A percentile compares a stretch with the other conserved stretches of the same genome.
Conservation (phyloP, 306 rosid genomes). For the apple (Malus domestica) region DNA sequence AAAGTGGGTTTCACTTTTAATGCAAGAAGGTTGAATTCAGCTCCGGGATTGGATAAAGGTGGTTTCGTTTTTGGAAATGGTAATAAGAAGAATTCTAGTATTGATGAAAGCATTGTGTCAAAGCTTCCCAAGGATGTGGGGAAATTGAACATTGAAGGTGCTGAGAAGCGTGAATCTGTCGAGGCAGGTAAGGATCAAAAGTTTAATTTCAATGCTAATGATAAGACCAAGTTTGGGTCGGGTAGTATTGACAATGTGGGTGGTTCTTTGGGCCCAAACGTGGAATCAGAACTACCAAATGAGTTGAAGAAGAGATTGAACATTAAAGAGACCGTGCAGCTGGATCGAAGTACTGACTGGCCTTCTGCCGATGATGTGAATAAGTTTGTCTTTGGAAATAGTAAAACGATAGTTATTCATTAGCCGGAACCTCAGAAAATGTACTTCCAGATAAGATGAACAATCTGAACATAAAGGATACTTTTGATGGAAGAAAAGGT, state of each 20-base stretch:
- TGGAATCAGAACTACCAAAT: slow-evolving; percentile 44
- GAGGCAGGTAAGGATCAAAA: slow-evolving; percentile 16
- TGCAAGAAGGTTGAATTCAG: slow-evolving; percentile 13
- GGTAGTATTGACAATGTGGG: slow-evolving; percentile 25
- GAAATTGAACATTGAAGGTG: slow-evolving; percentile 45
- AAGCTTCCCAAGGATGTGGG: slow-evolving; percentile 44
- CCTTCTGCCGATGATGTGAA: slow-evolving; percentile 8
- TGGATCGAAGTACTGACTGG: slow-evolving; percentile 6
- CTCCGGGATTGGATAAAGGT: slow-evolving; percentile 1
- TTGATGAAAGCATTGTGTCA: slow-evolving; percentile 18
- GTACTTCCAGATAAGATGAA: slow-evolving; percentile 41
- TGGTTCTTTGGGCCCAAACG: slow-evolving; percentile 16
- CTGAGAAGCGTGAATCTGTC: slow-evolving; percentile 5
- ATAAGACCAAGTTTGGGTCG: slow-evolving; percentile 13
- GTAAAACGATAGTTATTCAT: slow-evolving; percentile 5
- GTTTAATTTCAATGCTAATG: slow-evolving; percentile 17
- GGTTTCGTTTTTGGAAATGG: slow-evolving; percentile 11
- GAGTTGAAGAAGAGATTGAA: slow-evolving; percentile 49
- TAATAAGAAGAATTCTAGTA: background rate
- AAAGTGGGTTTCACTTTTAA: background rate
- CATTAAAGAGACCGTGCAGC: slow-evolving; percentile 26
- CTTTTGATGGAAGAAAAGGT: slow-evolving; percentile 27
- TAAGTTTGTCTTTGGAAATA: slow-evolving; percentile 20
- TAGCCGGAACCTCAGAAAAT: slow-evolving; percentile 22
- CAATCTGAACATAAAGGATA: slow-evolving; percentile 40